A percentile compares a stretch with the other conserved stretches of the same genome.
Conservation (phyloP, 202 grass and related monocot genomes). For the Musa balbisiana region DNA sequence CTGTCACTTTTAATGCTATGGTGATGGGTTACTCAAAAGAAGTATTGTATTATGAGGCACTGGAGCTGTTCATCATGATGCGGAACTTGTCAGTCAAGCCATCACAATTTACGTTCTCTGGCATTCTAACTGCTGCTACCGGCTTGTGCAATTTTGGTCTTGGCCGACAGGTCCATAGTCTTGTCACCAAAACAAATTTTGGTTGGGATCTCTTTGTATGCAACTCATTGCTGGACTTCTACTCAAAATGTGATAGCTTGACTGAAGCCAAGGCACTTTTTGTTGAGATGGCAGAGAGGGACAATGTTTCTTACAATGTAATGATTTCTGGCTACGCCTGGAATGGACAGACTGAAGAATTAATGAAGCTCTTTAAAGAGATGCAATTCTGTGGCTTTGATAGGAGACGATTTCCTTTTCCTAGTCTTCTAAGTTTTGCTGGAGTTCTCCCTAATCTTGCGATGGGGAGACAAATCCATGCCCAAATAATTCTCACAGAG, state of each 20-base stretch:
- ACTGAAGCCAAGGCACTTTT: slow-evolving; percentile 46
- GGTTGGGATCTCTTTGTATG: slow-evolving; percentile 52
- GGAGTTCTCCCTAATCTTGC: slow-evolving; percentile 38
- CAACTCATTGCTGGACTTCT: slow-evolving; percentile 83
- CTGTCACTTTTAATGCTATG: slow-evolving; percentile 75
- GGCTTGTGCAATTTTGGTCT: slow-evolving; percentile 41
- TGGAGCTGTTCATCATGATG: slow-evolving; percentile 52
- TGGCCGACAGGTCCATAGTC: slow-evolving; percentile 55
- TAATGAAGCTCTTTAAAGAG: slow-evolving; percentile 45
- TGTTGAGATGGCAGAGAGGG: slow-evolving; percentile 52
- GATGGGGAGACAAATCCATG: slow-evolving; percentile 78
- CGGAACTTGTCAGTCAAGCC: slow-evolving; percentile 11
- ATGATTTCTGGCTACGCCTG: slow-evolving; percentile 61
- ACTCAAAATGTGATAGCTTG: slow-evolving; percentile 60
- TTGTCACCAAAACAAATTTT: slow-evolving; percentile 43
- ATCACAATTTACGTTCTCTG: slow-evolving; percentile 63
- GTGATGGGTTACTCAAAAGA: slow-evolving; percentile 71
- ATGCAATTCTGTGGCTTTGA: slow-evolving; percentile 49
- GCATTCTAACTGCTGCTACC: slow-evolving; percentile 43
- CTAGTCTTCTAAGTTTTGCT: slow-evolving; percentile 61
- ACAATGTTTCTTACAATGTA: slow-evolving; percentile 82
- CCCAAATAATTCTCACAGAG: slow-evolving; percentile 42
- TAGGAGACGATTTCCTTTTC: slow-evolving; percentile 52
- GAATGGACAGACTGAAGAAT: slow-evolving; percentile 26
- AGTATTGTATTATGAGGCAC: slow-evolving; percentile 39